Conservation (phyloP, 441 rosid genomes). For the Pelargonium myrrhifolium region DNA sequence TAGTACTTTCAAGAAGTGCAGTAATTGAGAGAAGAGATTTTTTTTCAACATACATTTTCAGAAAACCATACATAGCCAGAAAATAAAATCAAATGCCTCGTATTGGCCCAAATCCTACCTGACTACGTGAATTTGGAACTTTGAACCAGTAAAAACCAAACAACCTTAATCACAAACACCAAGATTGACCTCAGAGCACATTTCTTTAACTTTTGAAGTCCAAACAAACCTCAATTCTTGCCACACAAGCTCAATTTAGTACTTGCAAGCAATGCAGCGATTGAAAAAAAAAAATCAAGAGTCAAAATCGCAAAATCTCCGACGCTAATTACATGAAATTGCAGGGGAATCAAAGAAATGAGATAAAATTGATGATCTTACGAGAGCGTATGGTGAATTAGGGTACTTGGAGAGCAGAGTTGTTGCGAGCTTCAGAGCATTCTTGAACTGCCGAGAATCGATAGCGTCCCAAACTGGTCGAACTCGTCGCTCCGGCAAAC, state of each 20-base stretch:
- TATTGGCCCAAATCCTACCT: background rate
- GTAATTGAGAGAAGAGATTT: too few species aligned
- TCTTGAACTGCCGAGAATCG: slow-evolving; percentile 95
- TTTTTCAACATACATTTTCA: background rate
- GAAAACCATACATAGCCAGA: background rate
- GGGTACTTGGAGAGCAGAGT: slow-evolving; percentile 80
- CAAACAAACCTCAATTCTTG: background rate
- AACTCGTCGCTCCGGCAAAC: slow-evolving; percentile 97
- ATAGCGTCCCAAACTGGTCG: slow-evolving; percentile 97
- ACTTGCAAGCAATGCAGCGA: background rate
- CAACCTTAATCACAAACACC: too few species aligned
- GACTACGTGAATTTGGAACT: too few species aligned
- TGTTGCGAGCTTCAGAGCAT: slow-evolving; percentile 75
- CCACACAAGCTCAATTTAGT: slow-evolving; percentile 1
- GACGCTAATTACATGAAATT: too few species aligned
- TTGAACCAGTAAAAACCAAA: background rate
- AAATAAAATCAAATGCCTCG: background rate
- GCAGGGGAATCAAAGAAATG: too few species aligned
- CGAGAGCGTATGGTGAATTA: slow-evolving; percentile 87
- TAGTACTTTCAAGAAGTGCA: too few species aligned
- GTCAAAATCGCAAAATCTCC: background rate
- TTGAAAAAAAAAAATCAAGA: background rate
- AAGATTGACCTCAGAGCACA: background rate
- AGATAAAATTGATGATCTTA: slow-evolving; percentile 24
- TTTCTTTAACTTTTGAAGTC: background rate